Conservation (phyloP, 441 rosid species). For the Kokia cookei region DNA sequence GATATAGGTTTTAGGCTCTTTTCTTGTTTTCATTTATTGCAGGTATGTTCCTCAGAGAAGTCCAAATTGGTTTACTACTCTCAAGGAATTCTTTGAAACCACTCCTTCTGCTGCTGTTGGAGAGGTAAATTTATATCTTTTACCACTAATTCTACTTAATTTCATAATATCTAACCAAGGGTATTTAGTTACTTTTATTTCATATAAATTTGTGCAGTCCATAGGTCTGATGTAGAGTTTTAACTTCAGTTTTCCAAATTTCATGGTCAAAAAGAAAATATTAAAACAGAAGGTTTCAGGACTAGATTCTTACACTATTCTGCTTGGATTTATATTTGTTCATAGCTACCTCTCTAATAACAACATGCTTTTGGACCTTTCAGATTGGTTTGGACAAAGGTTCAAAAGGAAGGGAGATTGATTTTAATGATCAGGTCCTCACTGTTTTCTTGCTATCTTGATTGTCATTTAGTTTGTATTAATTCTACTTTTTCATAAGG, state of each 20-base stretch:
- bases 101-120: constrained; percentile 92
- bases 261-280: background rate
- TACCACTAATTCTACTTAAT: background rate
- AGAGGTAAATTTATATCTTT: constrained; percentile 40
- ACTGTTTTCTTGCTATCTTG: background rate
- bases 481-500: background rate
- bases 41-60: constrained; percentile 69
- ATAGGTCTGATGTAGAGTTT: background rate
- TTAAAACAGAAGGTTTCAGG: background rate
- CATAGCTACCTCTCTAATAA: background rate
- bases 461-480: background rate
- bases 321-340: background rate
- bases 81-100: constrained; percentile 54
- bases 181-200: background rate
- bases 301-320: background rate
- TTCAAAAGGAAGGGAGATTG: constrained; percentile 56
- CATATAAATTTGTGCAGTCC: background rate
- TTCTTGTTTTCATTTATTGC: background rate
- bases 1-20: background rate
- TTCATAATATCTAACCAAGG: background rate
- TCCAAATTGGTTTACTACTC: constrained; percentile 64
- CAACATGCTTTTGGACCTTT: constrained; percentile 1
- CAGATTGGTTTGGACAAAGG: constrained; percentile 94
- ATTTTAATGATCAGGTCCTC: constrained; percentile 64
- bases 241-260: background rate